Evolutionary conservation across 2,329 filamentous ascomycete genomes (phyloP), one percentile per base, ranked within the genome.

Genomic region (Sporothrix globosa): DNA sequence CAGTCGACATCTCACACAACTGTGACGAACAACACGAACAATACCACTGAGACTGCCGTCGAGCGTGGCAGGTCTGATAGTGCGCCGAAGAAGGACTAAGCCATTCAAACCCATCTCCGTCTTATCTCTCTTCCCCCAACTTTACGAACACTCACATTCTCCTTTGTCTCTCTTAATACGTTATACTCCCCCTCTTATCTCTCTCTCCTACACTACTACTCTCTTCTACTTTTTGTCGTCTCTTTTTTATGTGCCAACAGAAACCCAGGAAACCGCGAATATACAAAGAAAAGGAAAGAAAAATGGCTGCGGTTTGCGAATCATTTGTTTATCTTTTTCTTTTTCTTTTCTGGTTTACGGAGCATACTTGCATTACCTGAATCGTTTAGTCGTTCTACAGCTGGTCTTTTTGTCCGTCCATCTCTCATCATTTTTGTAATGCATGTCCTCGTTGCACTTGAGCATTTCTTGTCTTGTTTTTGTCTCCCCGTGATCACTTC

Each of bases 11-110:
- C 44, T 14, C 21, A 21, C 44, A 53, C 50, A 1, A 19, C 34
- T 21, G 50, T 52, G 46, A 68, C 69, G 2, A 17, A 48, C 56
- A 65, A 63, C 19, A 52, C 67, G 6, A 52, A 50, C 54, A 30
- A 41, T 27, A 21, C 39, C 10, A 9, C 21, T 2, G 46, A 66
- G 46, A 50, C 61, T 27, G 50, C 58, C 21, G 39, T 46, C 14
- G 58, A 63, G 58, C 58, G 58, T 44, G 58, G 58, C 39, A 39
- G 58, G 39, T 63, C 65, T 24, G 53, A 14, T n/a, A 30, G 39
- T 17, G 66, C n/a, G n/a, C 48, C 63, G 27, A 67, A 52, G 63
- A 67, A 67, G 63, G 48, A 67, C n/a, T 67, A 67, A 67, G 13
- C 44, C n/a, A 1, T 17, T 10, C 24, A 24, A 2, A 2, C 9